Evolutionary conservation across 345 rosid genomes (phyloP), one percentile per base, ranked within the genome.

Genomic region (Acer yangbiense): DNA sequence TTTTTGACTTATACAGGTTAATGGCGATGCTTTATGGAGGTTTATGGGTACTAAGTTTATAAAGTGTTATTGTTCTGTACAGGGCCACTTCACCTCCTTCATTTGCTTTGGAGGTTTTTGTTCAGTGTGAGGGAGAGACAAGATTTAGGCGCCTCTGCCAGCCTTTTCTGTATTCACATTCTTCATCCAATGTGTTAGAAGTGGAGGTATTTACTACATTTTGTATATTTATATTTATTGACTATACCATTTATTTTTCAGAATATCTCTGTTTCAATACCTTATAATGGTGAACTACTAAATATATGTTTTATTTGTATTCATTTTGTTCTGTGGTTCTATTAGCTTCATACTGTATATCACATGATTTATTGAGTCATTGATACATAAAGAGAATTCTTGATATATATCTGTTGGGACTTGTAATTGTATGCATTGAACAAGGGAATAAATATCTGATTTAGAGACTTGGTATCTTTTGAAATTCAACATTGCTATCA

Each of bases 81-180:
- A 96, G 99, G 90, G 99, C 97, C 9, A 96, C 99, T 71, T 92
- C 92, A 65, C 99, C 99, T 69, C 98, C 97, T 74, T 96, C 99
- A 41, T 96, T 96, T 90, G 99, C 99, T 77, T 83, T 96, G 90
- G 99, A 96, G 85, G 98, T 92, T 21, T 96, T 96, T 80, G 99
- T 94, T 77, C 93, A 88, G 80, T 94, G 96, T 57, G 94, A 89
- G 83, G 97, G 97, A 65, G 97, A 96, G 86, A 88, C 97, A 62
- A 90, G 93, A 77, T 96, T 96, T 81, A 91, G 97, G 86, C 97
- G 99, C 83, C 96, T 96, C 55, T 96, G 98, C 83, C 97, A 94
- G 76, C 97, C 99, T 25, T 94, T 96, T 82, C 87, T 96, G 57
- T 96, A 91, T 89, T 90, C 99, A 66, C 97, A 95, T 83, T 92